phyloP scores from a whole-genome alignment of 2,329 filamentous ascomycete genomes.

The Rugonectria rugulosa region DNA sequence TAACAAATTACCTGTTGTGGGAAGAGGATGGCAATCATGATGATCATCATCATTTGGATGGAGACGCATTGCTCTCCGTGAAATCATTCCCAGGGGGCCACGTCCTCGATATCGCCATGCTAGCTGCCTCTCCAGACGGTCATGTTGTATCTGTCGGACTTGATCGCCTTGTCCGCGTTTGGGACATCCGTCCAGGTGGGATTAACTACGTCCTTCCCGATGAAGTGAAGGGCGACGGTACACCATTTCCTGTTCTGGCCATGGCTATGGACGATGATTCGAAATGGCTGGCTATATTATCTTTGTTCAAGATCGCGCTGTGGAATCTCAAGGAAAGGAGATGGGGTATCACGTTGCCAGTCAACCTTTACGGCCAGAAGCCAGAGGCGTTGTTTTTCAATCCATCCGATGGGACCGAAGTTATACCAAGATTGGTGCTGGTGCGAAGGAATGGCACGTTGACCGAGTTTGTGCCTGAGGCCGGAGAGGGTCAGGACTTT shows the following conservation, averaged over 20 bases:
- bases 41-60: slow-evolving; percentile 55
- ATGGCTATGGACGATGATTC: slow-evolving; percentile 71
- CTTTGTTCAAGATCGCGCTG: slow-evolving; percentile 63
- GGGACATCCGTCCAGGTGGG: slow-evolving; percentile 62
- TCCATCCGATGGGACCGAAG: slow-evolving; percentile 43
- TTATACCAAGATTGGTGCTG: slow-evolving; percentile 61
- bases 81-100: slow-evolving; percentile 70
- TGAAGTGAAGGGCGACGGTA: slow-evolving; percentile 49
- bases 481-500: slow-evolving; percentile 49
- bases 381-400: slow-evolving; percentile 72
- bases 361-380: slow-evolving; percentile 61
- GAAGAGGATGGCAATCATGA: slow-evolving; percentile 61
- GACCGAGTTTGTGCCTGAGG: slow-evolving; percentile 62
- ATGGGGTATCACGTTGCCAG: slow-evolving; percentile 62
- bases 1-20: slow-evolving; percentile 79
- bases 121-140: slow-evolving; percentile 69
- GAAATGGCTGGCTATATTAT: slow-evolving; percentile 72
- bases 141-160: slow-evolving; percentile 74
- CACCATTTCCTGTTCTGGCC: slow-evolving; percentile 67
- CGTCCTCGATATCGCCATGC: slow-evolving; percentile 71
- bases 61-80: slow-evolving; percentile 62
- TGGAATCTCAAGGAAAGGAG: slow-evolving; percentile 67
- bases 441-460: slow-evolving; percentile 71
- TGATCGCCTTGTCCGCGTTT: slow-evolving; percentile 73
- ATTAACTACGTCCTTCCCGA: slow-evolving; percentile 51